Percentiles rank a stretch among this genome's conserved stretches.
These are phyloP conservation scores for Colletotrichum musae DNA, from an alignment of 2,329 filamentous ascomycete species.

Conservation along the genomic window DNA sequence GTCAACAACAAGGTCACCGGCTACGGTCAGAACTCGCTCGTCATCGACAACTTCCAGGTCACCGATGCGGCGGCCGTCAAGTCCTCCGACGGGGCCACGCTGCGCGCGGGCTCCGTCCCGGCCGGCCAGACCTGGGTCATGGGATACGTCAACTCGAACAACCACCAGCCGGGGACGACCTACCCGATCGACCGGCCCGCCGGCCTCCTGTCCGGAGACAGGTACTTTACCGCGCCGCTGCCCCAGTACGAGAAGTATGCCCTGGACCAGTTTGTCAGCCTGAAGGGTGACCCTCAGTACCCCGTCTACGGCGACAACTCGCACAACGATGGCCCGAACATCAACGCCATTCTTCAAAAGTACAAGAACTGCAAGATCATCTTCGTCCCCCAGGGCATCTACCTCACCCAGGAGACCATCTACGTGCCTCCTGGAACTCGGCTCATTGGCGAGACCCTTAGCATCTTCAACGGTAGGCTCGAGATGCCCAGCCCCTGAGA, in stretches of 20 bases:
- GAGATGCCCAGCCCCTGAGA: neutral
- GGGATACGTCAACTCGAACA: slow-evolving; percentile 44
- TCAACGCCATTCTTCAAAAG: slow-evolving; percentile 50
- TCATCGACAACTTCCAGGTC: slow-evolving; percentile 48
- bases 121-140: slow-evolving; percentile 48
- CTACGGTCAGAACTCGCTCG: slow-evolving; percentile 47
- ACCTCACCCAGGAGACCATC: slow-evolving; percentile 33
- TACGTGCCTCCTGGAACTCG: slow-evolving; percentile 54
- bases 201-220: slow-evolving; percentile 49
- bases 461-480: slow-evolving; percentile 57
- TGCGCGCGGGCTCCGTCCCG: slow-evolving; percentile 36
- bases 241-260: slow-evolving; percentile 60
- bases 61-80: slow-evolving; percentile 43
- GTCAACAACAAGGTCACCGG: slow-evolving; percentile 47
- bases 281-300: slow-evolving; percentile 58
- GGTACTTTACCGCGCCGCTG: slow-evolving; percentile 48
- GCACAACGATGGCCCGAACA: slow-evolving; percentile 50
- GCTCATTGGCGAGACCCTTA: slow-evolving; percentile 70
- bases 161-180: slow-evolving; percentile 49
- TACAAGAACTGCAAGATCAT: slow-evolving; percentile 53
- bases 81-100: slow-evolving; percentile 43
- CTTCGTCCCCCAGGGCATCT: slow-evolving; percentile 55
- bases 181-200: slow-evolving; percentile 50
- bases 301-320: slow-evolving; percentile 59
- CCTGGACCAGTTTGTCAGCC: slow-evolving; percentile 58